These are phyloP conservation scores for Backusella westeae DNA, from an alignment of 192 early-diverging fungal species.

Conservation along the genomic window DNA sequence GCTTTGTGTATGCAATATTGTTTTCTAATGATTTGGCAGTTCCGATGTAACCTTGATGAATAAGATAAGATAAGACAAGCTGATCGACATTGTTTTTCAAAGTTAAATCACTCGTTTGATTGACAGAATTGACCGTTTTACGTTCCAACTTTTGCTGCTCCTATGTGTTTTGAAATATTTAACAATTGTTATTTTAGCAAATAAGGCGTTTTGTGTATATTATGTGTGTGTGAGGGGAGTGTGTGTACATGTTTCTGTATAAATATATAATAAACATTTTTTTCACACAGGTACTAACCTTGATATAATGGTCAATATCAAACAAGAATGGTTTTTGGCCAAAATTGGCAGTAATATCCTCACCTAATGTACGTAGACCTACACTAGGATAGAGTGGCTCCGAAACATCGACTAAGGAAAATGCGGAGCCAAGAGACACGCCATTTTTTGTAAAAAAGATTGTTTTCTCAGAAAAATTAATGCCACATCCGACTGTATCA, in stretches of 20 bases:
- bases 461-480: slow-evolving; percentile 76
- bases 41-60: slow-evolving; percentile 77
- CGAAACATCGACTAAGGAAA: slow-evolving; percentile 36
- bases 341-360: slow-evolving; percentile 79
- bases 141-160: background rate
- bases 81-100: slow-evolving; percentile 36
- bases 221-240: background rate
- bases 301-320: slow-evolving; percentile 68
- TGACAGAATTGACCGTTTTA: background rate
- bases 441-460: slow-evolving; percentile 96
- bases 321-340: slow-evolving; percentile 67
- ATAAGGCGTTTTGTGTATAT: background rate
- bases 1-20: slow-evolving; percentile 15
- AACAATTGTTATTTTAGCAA: slow-evolving; percentile 23
- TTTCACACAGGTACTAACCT: slow-evolving; percentile 36
- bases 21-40: slow-evolving; percentile 68
- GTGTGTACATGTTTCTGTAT: background rate
- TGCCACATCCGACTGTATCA: slow-evolving; percentile 88
- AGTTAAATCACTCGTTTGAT: background rate
- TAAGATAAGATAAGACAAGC: slow-evolving; percentile 74
- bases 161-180: background rate
- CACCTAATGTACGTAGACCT: slow-evolving; percentile 71
- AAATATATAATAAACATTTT: slow-evolving; percentile 4
- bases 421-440: slow-evolving; percentile 59
- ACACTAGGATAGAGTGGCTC: slow-evolving; percentile 63